Evolutionary conservation across 202 grass and related monocot species (phyloP).

Genomic region (Schoenoplectus tabernaemontani): DNA sequence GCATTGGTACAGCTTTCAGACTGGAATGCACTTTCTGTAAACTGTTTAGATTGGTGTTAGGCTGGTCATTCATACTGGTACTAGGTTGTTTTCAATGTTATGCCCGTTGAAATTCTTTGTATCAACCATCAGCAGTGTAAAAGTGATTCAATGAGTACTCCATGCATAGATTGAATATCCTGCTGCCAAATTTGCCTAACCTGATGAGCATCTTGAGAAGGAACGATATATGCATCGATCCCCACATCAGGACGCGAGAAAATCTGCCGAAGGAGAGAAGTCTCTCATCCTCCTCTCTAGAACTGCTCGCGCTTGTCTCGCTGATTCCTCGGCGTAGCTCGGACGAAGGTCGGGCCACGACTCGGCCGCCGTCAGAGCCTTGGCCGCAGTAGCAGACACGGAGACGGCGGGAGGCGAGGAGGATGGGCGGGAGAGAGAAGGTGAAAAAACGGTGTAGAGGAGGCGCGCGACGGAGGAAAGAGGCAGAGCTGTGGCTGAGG

Average conservation of each 20-base stretch:
- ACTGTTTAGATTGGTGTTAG: too few relatives aligned
- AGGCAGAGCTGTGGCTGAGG: slow-evolving; percentile 28
- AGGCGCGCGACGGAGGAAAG: background rate
- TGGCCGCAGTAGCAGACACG: slow-evolving; percentile 14
- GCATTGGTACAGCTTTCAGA: too few relatives aligned
- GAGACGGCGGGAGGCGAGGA: slow-evolving; percentile 7
- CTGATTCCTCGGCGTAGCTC: slow-evolving; percentile 51
- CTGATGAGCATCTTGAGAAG: slow-evolving; percentile 95
- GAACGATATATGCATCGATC: slow-evolving; percentile 87
- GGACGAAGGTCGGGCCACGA: slow-evolving; percentile 51
- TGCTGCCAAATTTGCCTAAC: slow-evolving; percentile 9
- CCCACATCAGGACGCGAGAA: slow-evolving; percentile 54
- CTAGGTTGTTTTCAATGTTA: too few relatives aligned
- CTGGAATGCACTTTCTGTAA: too few relatives aligned
- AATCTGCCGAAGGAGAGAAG: slow-evolving; percentile 50
- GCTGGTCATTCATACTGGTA: too few relatives aligned
- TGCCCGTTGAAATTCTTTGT: too few relatives aligned
- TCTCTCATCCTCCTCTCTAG: slow-evolving; percentile 42
- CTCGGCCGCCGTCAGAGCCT: slow-evolving; percentile 31
- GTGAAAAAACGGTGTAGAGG: slow-evolving; percentile 11
- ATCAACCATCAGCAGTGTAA: too few relatives aligned
- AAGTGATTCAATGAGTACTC: too few relatives aligned
- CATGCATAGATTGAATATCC: background rate
- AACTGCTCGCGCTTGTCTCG: background rate
- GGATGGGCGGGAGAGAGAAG: slow-evolving; percentile 11